Conservation (phyloP, 2,329 filamentous ascomycete species). For the Cylindrodendrum hubeiense region DNA sequence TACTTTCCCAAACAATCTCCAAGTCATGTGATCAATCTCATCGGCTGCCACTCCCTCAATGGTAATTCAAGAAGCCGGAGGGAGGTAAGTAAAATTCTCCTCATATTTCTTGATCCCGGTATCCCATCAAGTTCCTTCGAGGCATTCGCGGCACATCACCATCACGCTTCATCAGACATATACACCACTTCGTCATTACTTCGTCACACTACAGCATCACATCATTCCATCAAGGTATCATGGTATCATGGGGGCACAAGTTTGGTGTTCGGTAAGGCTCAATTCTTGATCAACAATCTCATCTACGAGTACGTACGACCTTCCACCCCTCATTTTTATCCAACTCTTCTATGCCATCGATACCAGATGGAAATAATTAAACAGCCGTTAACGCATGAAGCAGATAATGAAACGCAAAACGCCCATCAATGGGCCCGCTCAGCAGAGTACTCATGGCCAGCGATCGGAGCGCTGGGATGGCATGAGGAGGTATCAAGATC, state of each 20-base stretch:
- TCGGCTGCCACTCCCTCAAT: background rate
- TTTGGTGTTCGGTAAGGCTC: conserved; percentile 10
- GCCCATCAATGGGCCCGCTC: conserved; percentile 34
- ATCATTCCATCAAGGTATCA: conserved; percentile 1
- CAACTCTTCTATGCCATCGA: conserved; percentile 40
- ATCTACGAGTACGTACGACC: conserved; percentile 34
- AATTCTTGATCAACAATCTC: conserved; percentile 31
- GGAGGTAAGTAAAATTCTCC: background rate
- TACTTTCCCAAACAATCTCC: background rate
- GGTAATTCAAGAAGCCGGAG: background rate
- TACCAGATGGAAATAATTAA: conserved; percentile 39
- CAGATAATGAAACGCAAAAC: conserved; percentile 41
- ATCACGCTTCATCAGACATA: background rate
- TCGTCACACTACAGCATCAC: too few relatives aligned
- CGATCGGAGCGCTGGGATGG: conserved; percentile 32
- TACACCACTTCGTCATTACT: too few relatives aligned
- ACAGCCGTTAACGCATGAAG: conserved; percentile 45
- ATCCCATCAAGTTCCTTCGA: background rate
- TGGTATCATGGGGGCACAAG: conserved; percentile 15
- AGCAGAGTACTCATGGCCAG: conserved; percentile 37
- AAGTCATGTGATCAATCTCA: conserved; percentile 10
- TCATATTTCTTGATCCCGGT: background rate
- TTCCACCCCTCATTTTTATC: conserved; percentile 35
- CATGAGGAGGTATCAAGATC: conserved; percentile 34
- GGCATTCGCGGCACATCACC: background rate